Evolutionary conservation across 2,329 filamentous ascomycete species (phyloP), one percentile per base, ranked within the genome.

Genomic region (Sclerotinia trifoliorum): DNA sequence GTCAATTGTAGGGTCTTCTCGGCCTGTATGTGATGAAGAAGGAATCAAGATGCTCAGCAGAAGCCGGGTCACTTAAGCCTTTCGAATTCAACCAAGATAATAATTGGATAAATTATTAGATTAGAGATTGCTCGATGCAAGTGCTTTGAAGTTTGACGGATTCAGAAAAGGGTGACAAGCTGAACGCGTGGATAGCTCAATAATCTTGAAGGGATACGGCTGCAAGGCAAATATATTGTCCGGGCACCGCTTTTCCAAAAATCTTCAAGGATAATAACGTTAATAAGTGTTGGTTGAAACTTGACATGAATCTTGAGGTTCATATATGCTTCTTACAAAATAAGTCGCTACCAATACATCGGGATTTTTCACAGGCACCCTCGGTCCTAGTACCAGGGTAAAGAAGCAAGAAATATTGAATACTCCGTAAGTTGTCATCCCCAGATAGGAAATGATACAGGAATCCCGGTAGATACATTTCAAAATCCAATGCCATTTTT

Each of bases 341-440:
- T n/a, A 6, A n/a, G 26, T 65, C 62, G 62, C 62, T 65, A 55
- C 62, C 62, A 58, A 35, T 19, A 21, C 15, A 24, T 48, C 42
- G 51, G 52, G 19, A 46, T 58, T 21, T 19, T 48, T 24, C 46
- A 49, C 39, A 21, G 48, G n/a, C 10, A 39, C 15, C 26, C 60
- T 26, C 17, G n/a, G 60, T 62, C 26, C 13, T 10, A 49, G 58
- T 11, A 49, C 26, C 44, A 21, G 26, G 58, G n/a, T 35, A 35
- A 48, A 2, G 26, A 49, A 32, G 11, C 4, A 49, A 49, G 58
- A 49, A 49, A 48, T n/a, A 17, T 56, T n/a, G 32, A 32, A 15
- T 39, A 29, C 29, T 29, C 29, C 29, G 29, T 29, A 15, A 19
- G 32, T 15, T 39, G 13, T 32, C 24, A 11, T 60, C 42, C 15